These are phyloP conservation scores for Gymnopilus dilepis DNA, from an alignment of 768 basidiomycete species.

Conservation along the genomic window DNA sequence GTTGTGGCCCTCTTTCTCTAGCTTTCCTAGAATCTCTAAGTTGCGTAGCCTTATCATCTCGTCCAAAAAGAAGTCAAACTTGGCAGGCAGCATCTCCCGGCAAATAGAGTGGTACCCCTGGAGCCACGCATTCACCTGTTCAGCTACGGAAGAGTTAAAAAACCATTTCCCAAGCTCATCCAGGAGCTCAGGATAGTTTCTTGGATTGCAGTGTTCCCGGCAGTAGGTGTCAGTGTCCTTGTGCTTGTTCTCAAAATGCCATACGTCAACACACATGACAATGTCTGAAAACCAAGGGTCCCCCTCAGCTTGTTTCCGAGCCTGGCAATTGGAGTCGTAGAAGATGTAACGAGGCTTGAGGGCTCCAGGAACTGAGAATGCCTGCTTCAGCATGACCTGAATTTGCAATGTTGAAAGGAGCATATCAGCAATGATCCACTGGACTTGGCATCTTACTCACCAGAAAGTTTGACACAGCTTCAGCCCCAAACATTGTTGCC, in stretches of 20 bases:
- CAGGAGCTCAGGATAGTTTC: constrained; percentile 12
- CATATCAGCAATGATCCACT: too few species aligned
- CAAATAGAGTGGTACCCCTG: constrained; percentile 37
- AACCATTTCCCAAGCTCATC: constrained; percentile 21
- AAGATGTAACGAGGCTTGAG: constrained; percentile 14
- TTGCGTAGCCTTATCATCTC: constrained; percentile 40
- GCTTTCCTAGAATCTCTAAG: constrained; percentile 18
- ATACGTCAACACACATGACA: constrained; percentile 13
- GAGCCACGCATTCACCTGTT: constrained; percentile 40
- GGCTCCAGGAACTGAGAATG: constrained; percentile 7
- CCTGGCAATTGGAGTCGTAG: constrained; percentile 15
- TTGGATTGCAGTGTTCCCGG: constrained; percentile 14
- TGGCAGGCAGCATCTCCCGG: constrained; percentile 37
- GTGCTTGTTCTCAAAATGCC: constrained; percentile 18
- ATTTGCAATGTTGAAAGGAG: background rate
- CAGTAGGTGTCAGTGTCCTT: constrained; percentile 7
- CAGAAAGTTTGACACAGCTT: constrained; percentile 19
- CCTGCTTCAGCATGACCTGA: constrained; percentile 12
- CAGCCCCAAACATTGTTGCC: constrained; percentile 21
- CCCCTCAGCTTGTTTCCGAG: constrained; percentile 7
- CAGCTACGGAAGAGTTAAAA: constrained; percentile 41
- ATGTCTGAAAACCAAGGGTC: constrained; percentile 7
- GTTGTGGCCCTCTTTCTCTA: constrained; percentile 22
- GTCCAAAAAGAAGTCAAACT: constrained; percentile 42
- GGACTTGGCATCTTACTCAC: too few species aligned